Conservation (phyloP, 257 asterid species). For the Solanum pimpinellifolium region DNA sequence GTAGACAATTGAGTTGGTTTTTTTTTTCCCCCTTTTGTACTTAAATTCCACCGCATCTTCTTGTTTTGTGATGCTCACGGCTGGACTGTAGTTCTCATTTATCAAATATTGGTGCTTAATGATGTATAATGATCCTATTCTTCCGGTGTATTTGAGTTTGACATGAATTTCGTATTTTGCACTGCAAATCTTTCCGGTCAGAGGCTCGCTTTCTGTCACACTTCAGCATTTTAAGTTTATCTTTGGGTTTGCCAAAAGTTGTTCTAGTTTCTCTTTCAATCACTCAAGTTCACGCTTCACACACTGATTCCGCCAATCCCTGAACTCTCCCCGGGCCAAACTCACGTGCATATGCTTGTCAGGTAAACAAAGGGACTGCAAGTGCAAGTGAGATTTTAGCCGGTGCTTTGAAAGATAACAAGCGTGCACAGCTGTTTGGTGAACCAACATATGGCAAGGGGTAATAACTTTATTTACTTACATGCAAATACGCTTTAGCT, state of each 20-base stretch:
- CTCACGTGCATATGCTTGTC: background rate
- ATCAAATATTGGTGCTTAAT: background rate
- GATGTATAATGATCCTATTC: background rate
- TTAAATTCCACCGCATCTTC: background rate
- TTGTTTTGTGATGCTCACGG: background rate
- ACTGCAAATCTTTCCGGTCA: background rate
- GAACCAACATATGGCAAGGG: constrained; percentile 98
- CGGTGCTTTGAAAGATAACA: constrained; percentile 93
- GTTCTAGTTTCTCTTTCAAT: background rate
- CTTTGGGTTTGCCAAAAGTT: background rate
- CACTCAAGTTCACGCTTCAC: background rate
- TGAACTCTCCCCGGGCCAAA: background rate
- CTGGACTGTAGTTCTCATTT: background rate
- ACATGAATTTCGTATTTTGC: background rate
- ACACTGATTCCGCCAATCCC: background rate
- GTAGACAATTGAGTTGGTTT: background rate
- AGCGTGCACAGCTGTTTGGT: constrained; percentile 77
- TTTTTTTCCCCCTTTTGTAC: background rate
- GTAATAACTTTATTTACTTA: constrained; percentile 18
- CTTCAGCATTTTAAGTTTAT: background rate
- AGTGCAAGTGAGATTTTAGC: constrained; percentile 97
- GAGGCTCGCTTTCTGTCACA: background rate
- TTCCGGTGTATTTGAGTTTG: background rate
- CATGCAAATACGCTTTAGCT: background rate
- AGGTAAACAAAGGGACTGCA: constrained; percentile 99